phyloP scores from a whole-genome alignment of 179 eudicot genomes.

The Sideroxylon spinosum region DNA sequence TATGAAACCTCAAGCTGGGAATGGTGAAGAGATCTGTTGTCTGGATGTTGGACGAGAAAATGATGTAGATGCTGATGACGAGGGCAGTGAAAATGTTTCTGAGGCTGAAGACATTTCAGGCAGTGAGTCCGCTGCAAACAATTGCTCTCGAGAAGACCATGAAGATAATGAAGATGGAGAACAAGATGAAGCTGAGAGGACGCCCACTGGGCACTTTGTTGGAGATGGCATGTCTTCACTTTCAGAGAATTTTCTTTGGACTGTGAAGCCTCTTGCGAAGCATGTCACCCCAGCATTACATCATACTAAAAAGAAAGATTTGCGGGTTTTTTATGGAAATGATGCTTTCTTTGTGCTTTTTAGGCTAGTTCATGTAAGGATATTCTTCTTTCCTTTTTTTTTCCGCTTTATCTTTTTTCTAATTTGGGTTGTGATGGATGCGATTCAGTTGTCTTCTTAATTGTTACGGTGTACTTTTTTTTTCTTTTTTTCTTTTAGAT shows the following conservation, averaged over 20 bases:
- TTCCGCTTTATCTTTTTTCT: background rate
- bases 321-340: conserved; percentile 66
- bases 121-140: conserved; percentile 82
- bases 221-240: conserved; percentile 47
- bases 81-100: conserved; percentile 75
- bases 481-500: conserved; percentile 28
- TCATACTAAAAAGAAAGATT: conserved; percentile 33
- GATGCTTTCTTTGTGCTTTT: conserved; percentile 76
- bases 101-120: conserved; percentile 73
- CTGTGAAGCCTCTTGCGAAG: conserved; percentile 72
- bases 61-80: conserved; percentile 74
- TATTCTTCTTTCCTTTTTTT: background rate
- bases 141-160: conserved; percentile 70
- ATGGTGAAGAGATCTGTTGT: conserved; percentile 18
- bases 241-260: conserved; percentile 49
- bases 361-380: conserved; percentile 67
- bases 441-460: background rate
- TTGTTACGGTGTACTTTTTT: background rate
- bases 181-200: conserved; percentile 64
- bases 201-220: conserved; percentile 40
- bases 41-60: conserved; percentile 16
- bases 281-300: conserved; percentile 36
- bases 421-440: conserved; percentile 6
- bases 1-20: conserved; percentile 31
- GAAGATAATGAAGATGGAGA: conserved; percentile 76